These are phyloP conservation scores for Gryganskiella cystojenkinii DNA, from an alignment of 192 early-diverging fungal species.

Conservation along the genomic window DNA sequence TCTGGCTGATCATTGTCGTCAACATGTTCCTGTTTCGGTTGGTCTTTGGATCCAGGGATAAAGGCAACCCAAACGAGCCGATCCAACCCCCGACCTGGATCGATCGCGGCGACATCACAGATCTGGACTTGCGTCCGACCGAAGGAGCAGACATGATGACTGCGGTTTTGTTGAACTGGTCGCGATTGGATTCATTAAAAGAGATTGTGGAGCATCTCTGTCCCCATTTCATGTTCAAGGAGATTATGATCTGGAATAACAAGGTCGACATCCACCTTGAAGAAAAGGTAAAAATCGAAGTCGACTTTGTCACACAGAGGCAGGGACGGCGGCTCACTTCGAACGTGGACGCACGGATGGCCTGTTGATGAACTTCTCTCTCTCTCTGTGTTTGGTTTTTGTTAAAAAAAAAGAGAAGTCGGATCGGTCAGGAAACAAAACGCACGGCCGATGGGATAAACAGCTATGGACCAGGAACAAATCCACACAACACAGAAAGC, in stretches of 20 bases:
- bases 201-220: conserved; percentile 62
- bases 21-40: conserved; percentile 27
- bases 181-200: conserved; percentile 53
- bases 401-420: too few species aligned
- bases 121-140: conserved; percentile 55
- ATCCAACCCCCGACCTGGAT: conserved; percentile 23
- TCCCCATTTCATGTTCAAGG: conserved; percentile 65
- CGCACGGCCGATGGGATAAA: too few species aligned
- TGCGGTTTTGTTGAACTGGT: conserved; percentile 54
- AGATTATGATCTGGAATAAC: conserved; percentile 67
- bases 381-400: too few species aligned
- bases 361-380: too few species aligned
- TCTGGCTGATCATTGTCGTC: conserved; percentile 22
- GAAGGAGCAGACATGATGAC: conserved; percentile 60
- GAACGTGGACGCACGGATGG: too few species aligned
- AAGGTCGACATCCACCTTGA: conserved; percentile 56
- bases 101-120: conserved; percentile 44
- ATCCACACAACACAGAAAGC: too few species aligned
- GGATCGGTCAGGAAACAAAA: too few species aligned
- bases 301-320: neutral
- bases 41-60: conserved; percentile 19
- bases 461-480: too few species aligned
- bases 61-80: neutral
- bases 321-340: too few species aligned
- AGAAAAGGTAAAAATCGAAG: conserved; percentile 47